phyloP scores from a whole-genome alignment of 441 rosid genomes.

The Kokia cookei region DNA sequence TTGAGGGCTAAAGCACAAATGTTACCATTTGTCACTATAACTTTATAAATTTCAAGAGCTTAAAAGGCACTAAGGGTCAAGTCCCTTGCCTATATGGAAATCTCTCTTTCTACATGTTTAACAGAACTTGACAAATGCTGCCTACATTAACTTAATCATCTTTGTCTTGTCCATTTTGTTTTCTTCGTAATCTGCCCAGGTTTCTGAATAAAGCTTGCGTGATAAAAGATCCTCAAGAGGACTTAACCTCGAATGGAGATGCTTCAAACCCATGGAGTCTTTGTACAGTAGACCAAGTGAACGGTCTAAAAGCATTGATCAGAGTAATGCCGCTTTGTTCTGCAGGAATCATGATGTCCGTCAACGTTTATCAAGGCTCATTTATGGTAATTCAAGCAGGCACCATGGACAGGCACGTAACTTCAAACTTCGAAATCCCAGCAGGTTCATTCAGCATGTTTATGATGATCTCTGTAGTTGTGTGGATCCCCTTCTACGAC shows the following conservation, averaged over 20 bases:
- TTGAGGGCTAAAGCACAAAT: too few species aligned
- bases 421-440: conserved; percentile 49
- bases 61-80: too few species aligned
- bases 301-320: conserved; percentile 54
- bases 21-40: too few species aligned
- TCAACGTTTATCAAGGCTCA: conserved; percentile 28
- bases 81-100: too few species aligned
- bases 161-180: neutral
- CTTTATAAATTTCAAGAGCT: too few species aligned
- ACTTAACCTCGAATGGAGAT: conserved; percentile 23
- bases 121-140: too few species aligned
- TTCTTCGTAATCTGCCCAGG: conserved; percentile 1
- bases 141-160: neutral
- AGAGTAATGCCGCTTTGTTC: conserved; percentile 55
- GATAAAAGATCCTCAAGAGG: conserved; percentile 20
- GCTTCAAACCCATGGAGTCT: conserved; percentile 46
- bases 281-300: conserved; percentile 58
- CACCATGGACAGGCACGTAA: conserved; percentile 53
- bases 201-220: conserved; percentile 58
- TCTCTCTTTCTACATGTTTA: too few species aligned
- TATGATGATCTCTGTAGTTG: conserved; percentile 20
- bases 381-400: conserved; percentile 42
- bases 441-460: conserved; percentile 45
- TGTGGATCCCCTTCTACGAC: conserved; percentile 41
- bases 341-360: conserved; percentile 39